Evolutionary conservation across 2,329 filamentous ascomycete genomes (phyloP).

Genomic region (Phialophora tarda): DNA sequence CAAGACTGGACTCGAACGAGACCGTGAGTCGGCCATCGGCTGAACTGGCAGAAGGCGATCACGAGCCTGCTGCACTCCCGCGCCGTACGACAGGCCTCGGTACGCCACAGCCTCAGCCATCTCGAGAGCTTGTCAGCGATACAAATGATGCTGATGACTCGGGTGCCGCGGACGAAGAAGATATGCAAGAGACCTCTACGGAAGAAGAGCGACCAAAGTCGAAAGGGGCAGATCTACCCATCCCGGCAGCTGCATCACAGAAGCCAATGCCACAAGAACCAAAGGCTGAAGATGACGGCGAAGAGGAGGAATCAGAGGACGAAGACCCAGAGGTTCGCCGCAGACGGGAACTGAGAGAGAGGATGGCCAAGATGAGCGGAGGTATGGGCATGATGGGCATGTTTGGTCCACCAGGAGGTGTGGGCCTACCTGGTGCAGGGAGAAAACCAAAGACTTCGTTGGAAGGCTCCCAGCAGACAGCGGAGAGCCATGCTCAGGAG

Average conservation of each 20-base stretch:
- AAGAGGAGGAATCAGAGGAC: constrained; percentile 73
- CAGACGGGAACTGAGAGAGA: constrained; percentile 84
- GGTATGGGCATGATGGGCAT: constrained; percentile 97
- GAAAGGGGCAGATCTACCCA: constrained; percentile 30
- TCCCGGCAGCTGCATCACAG: not conserved
- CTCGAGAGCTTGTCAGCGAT: constrained; percentile 64
- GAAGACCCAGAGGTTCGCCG: constrained; percentile 87
- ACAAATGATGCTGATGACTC: constrained; percentile 71
- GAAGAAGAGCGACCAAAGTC: constrained; percentile 75
- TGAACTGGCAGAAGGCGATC: constrained; percentile 41
- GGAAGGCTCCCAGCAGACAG: constrained; percentile 44
- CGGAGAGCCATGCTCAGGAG: constrained; percentile 45
- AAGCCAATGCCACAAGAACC: constrained; percentile 56
- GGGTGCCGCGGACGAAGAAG: constrained; percentile 67
- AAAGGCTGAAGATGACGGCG: constrained; percentile 54
- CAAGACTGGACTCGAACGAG: constrained; percentile 44
- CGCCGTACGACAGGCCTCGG: constrained; percentile 43
- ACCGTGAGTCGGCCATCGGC: constrained; percentile 46
- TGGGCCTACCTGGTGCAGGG: constrained; percentile 58
- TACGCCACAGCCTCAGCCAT: constrained; percentile 47
- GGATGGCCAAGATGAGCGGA: constrained; percentile 98
- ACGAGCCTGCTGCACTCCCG: constrained; percentile 27
- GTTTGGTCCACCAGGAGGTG: constrained; percentile 75
- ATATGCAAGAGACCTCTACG: constrained; percentile 66
- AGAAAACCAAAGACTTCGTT: constrained; percentile 57